Evolutionary conservation across 495 filamentous ascomycete genomes (phyloP), one percentile per base, ranked within the genome.

Genomic region (Margaritispora aquatica): DNA sequence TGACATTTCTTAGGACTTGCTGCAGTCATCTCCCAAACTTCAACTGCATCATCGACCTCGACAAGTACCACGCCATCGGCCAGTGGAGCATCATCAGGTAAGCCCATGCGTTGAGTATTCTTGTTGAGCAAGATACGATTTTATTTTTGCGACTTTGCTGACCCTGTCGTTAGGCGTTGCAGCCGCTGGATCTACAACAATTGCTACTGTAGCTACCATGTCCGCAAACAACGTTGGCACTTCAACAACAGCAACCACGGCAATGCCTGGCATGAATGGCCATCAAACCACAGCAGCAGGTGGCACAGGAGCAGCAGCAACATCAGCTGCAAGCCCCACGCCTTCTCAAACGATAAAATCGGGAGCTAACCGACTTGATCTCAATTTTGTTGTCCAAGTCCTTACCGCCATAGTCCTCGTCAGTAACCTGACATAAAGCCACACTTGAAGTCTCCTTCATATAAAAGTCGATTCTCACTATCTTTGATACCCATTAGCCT

Each of bases 1-100:
- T 65, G 49, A 65, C 59, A 21, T 17, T 17, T 26, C n/a, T 44
- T 26, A 65, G 63, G 63, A 8, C 47, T 65, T 49, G 63, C 55
- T 11, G 19, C 51, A 1, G 55, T 38, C 17, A 21, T 24, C 21
- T 26, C 21, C 11, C 51, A 1, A 11, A 31, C n/a, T 19, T 2
- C 36, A 11, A 10, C 49, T 46, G 15, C 57, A 2, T 46, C 49
- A 5, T 31, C 55, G 5, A 21, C 31, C 38, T 17, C 55, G 4
- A 9, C 34, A 7, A 10, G 8, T 15, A 3, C 38, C 3, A 44
- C 38, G 3, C 7, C 15, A n/a, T 44, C 38, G 2, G 38, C 19
- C 15, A 44, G 38, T 17, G 38, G 7, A 15, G 3, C 38, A 9
- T 15, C 29, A 15, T 23, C 53, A 21, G 53, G 31, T 19, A 34